Base-by-base conservation (phyloP, 2,329 filamentous ascomycete genomes). In the Rutstroemia sp. region DNA sequence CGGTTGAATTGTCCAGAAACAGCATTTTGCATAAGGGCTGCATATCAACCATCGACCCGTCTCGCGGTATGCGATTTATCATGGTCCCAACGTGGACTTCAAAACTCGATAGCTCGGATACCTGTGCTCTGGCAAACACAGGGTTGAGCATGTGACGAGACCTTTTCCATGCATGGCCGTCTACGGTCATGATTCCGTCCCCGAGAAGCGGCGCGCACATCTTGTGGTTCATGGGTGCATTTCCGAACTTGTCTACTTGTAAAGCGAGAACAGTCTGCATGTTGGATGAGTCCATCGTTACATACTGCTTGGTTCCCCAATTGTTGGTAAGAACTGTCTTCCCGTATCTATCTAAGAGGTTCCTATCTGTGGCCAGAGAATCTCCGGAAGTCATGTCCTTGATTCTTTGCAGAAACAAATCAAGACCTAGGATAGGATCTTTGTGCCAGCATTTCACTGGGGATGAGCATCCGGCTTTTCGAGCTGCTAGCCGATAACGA, bases 91-190 rank as follows among this genome's bases (percentile, higher is more conserved):
- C 77, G 68, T 92, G 87, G n/a, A 76, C 74, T 67, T 92, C 87
- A 62, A 90, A 85, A 48, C 84, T 82, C 34, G 82, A 75, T 21
- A 92, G 75, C 67, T 92, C 86, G 30, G 85, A 83, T 39, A 81
- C 73, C 67, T 81, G 77, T 58, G 78, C 74, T n/a, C 76, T 71
- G 18, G 76, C 73, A 59, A 82, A 81, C 59, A 77, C 74, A 0
- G 80, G 81, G 9, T 34, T 37, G 46, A 49, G 25, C 8, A 49
- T 5, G 21, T 49, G 46, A 12, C 46, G 27, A 30, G 46, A 49
- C 2, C 10, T 8, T 34, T 49, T 49, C 27, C 46, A 49, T 19
- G 39, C 46, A 14, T 34, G 27, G 6, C 46, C 46, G 18, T 49
- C 46, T 10, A 18, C 19, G 2, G 6, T 49, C 23, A 49, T 18